Conservation (phyloP, 1,139 yeast species). For the Taphrina communis region DNA sequence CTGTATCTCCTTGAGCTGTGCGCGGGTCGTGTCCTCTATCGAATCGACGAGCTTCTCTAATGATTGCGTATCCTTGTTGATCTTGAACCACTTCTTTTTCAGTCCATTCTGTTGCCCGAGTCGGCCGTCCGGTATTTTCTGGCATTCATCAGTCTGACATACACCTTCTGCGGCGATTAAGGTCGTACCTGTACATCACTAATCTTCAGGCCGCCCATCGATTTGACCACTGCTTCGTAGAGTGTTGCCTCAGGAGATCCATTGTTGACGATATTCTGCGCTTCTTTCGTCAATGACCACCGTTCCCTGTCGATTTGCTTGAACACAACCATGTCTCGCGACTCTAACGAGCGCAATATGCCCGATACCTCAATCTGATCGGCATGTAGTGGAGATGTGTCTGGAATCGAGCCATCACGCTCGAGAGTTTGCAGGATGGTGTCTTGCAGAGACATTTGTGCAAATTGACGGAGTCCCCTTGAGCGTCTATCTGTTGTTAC, state of each 20-base stretch:
- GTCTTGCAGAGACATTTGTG: slow-evolving; percentile 26
- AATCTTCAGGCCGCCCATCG: slow-evolving; percentile 80
- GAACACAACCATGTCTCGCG: slow-evolving; percentile 80
- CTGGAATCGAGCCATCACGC: slow-evolving; percentile 29
- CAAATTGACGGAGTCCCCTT: background rate
- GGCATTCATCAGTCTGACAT: background rate
- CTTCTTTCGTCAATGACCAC: slow-evolving; percentile 79
- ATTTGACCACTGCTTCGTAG: slow-evolving; percentile 72
- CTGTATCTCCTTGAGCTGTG: slow-evolving; percentile 65
- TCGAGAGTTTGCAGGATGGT: slow-evolving; percentile 35
- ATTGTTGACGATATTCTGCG: slow-evolving; percentile 70
- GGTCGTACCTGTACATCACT: slow-evolving; percentile 65
- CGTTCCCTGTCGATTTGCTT: slow-evolving; percentile 74
- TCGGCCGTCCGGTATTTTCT: slow-evolving; percentile 70
- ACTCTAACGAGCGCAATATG: slow-evolving; percentile 82
- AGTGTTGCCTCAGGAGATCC: slow-evolving; percentile 93
- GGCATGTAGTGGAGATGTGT: slow-evolving; percentile 16
- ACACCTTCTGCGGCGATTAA: too few relatives aligned
- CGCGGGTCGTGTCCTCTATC: slow-evolving; percentile 70
- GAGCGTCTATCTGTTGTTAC: background rate
- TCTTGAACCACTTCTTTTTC: slow-evolving; percentile 83
- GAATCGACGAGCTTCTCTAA: slow-evolving; percentile 61
- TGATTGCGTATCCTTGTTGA: slow-evolving; percentile 81
- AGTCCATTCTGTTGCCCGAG: slow-evolving; percentile 98
- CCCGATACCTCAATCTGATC: slow-evolving; percentile 53